Evolutionary conservation across 331 rosid species (phyloP), one percentile per base, ranked within the genome.

Genomic region (Telfairia occidentalis): DNA sequence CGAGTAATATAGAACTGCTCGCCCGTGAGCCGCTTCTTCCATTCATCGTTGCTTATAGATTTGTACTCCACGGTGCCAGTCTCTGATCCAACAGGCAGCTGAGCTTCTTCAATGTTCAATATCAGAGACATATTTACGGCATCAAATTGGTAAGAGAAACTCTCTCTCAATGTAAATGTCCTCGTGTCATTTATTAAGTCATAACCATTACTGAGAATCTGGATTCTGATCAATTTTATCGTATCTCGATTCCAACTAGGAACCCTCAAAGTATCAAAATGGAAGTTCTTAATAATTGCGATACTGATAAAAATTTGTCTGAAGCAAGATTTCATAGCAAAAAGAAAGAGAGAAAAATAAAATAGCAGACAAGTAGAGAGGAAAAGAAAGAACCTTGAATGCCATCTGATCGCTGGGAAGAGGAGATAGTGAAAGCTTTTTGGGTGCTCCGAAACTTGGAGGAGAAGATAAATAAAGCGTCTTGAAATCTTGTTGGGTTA

Each of bases 1-100:
- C 98, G 96, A 76, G 97, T 87, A 78, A 94, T 21, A 74, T 84
- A 82, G 80, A 86, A 94, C 49, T 94, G 98, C 52, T 91, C 92
- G 61, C 73, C 53, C 2, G 90, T 87, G 24, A 94, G 84, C 73
- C 76, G 78, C 81, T 83, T 87, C 91, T 88, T 91, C 98, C 97
- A 91, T 70, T 88, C 92, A 37, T 80, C 85, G 45, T 80, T 76
- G 53, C 92, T 86, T 48, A 89, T 3, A 28, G 94, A 85, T 69
- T 85, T 94, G 64, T 83, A 85, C 76, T 88, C 95, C 29, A 76
- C 79, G 21, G 70, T 32, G 46, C 80, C 87, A 48, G 85, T 66
- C 78, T 81, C 98, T 86, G 89, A 83, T 85, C 77, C 26, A 32
- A 67, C 42, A 43, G 16, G 46, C 63, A 72, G 79, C 50, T n/a